A percentile compares a stretch with the other conserved stretches of the same genome.
Evolutionary conservation across 805 yeast genomes (phyloP).

Genomic region (Candida parachauliodes): DNA sequence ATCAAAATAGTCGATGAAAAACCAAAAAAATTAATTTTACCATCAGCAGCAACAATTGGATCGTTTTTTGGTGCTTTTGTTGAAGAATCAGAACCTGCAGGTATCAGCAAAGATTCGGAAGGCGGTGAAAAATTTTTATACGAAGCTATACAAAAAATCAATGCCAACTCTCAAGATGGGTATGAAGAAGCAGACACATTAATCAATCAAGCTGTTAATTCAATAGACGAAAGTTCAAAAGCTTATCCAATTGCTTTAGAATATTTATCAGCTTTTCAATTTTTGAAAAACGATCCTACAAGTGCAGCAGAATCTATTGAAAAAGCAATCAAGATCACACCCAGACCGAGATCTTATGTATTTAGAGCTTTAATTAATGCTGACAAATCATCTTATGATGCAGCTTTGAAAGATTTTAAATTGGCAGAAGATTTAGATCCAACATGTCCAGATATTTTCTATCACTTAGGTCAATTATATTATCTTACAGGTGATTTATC

Average conservation of each 20-base stretch:
- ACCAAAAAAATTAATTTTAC: constrained; percentile 55
- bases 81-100: constrained; percentile 49
- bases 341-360: constrained; percentile 80
- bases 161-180: constrained; percentile 49
- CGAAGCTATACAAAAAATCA: constrained; percentile 59
- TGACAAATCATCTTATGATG: constrained; percentile 64
- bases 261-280: constrained; percentile 77
- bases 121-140: constrained; percentile 63
- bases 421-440: constrained; percentile 69
- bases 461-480: constrained; percentile 91
- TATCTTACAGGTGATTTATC: constrained; percentile 74
- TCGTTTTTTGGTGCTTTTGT: constrained; percentile 88
- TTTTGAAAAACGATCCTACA: constrained; percentile 70
- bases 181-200: constrained; percentile 60
- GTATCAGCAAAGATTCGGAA: constrained; percentile 47
- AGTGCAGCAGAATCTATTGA: constrained; percentile 63
- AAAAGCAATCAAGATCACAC: constrained; percentile 59
- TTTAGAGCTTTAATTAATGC: constrained; percentile 79
- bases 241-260: constrained; percentile 64
- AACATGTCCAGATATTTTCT: constrained; percentile 74
- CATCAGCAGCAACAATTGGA: constrained; percentile 78
- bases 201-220: constrained; percentile 56
- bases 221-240: constrained; percentile 34
- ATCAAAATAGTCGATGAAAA: constrained; percentile 63
- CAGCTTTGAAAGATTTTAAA: constrained; percentile 63